These are phyloP conservation scores for Exophiala mesophila DNA, from an alignment of 2,329 filamentous ascomycete species.

Conservation along the genomic window DNA sequence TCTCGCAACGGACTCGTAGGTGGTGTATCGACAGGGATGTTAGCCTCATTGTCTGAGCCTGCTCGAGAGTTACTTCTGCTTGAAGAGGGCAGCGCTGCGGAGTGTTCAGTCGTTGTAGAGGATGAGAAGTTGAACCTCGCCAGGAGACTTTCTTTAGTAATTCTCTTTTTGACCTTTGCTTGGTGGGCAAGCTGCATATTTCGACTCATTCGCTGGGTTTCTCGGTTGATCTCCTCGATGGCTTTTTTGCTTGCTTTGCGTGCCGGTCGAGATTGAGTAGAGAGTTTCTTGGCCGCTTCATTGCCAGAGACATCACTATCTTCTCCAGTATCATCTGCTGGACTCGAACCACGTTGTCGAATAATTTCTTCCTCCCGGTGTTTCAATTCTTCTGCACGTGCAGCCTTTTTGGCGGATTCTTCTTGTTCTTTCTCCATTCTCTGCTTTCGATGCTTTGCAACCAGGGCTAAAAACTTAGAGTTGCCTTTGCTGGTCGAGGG, in stretches of 20 bases:
- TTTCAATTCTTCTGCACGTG: constrained; percentile 30
- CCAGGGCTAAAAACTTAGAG: constrained; percentile 64
- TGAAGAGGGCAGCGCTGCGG: constrained; percentile 27
- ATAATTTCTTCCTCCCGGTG: constrained; percentile 27
- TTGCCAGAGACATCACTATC: constrained; percentile 57
- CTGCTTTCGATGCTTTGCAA: constrained; percentile 69
- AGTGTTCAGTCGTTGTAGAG: constrained; percentile 39
- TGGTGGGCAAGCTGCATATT: constrained; percentile 90
- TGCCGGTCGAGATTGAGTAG: constrained; percentile 55
- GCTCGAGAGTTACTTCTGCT: constrained; percentile 49
- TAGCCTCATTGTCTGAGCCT: constrained; percentile 40
- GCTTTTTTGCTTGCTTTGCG: constrained; percentile 93
- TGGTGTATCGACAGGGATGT: constrained; percentile 55
- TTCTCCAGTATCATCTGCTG: constrained; percentile 42
- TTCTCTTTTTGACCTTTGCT: constrained; percentile 85
- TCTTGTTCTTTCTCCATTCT: constrained; percentile 61
- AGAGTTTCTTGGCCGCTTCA: constrained; percentile 61
- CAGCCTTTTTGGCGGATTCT: constrained; percentile 39
- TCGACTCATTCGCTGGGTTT: constrained; percentile 84
- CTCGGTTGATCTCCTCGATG: constrained; percentile 86
- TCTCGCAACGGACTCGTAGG: constrained; percentile 60
- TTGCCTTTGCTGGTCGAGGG: constrained; percentile 37
- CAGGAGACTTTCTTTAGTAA: constrained; percentile 76
- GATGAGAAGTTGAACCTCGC: constrained; percentile 63
- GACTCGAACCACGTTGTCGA: constrained; percentile 24